A percentile compares a stretch with the other conserved stretches of the same genome.
Conservation (phyloP, 1,284 basidiomycete genomes). For the Cystobasidiaceae sp. region DNA sequence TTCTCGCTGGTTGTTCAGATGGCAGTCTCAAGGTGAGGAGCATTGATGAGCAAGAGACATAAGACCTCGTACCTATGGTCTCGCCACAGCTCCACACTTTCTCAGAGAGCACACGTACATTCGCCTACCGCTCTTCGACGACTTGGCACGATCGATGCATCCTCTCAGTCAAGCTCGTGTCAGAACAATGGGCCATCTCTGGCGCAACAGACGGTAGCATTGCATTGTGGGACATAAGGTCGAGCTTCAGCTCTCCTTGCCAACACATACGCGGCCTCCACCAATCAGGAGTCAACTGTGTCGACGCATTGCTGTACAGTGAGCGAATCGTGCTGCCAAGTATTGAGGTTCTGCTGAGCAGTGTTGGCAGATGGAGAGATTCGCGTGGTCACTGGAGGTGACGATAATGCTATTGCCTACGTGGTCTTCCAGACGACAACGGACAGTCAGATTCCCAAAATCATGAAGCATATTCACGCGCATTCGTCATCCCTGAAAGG, state of each 20-base stretch:
- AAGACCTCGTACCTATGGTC: background rate
- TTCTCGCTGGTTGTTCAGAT: slow-evolving; percentile 17
- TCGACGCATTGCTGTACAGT: background rate
- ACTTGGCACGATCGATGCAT: slow-evolving; percentile 12
- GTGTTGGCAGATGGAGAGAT: background rate
- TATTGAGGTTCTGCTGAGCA: background rate
- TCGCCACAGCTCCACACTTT: slow-evolving; percentile 1
- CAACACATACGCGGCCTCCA: background rate
- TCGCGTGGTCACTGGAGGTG: slow-evolving; percentile 4
- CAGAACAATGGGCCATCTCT: background rate
- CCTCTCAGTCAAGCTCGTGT: background rate
- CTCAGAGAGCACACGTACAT: background rate
- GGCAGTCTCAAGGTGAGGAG: slow-evolving; percentile 5
- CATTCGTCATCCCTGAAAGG: slow-evolving; percentile 23
- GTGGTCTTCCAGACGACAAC: background rate
- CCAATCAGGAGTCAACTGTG: slow-evolving; percentile 24
- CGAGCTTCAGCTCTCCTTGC: background rate
- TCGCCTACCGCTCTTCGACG: background rate
- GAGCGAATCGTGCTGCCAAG: background rate
- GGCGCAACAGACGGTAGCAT: slow-evolving; percentile 14
- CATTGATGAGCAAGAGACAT: background rate
- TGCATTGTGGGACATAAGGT: slow-evolving; percentile 3
- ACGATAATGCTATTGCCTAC: slow-evolving; percentile 5
- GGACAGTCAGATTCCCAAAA: background rate
- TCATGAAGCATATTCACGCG: background rate